These are phyloP conservation scores for Sporothrix schenckii DNA, from an alignment of 2,329 filamentous ascomycete species.

Conservation along the genomic window DNA sequence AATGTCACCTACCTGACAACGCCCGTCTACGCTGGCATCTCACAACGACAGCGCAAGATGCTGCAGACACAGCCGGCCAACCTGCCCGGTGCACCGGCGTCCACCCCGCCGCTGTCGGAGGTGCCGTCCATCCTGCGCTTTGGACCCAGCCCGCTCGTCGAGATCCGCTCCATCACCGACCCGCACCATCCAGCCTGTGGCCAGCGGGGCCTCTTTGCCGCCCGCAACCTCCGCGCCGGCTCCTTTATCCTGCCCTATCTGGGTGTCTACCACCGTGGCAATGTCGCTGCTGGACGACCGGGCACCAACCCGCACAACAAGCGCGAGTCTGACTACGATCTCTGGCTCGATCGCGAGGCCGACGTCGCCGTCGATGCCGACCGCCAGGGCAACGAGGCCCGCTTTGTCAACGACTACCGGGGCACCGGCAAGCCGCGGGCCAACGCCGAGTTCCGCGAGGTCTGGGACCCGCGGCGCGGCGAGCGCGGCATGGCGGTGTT, in stretches of 20 bases:
- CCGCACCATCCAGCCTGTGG: constrained; percentile 59
- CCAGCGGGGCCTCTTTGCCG: constrained; percentile 64
- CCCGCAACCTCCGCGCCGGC: constrained; percentile 56
- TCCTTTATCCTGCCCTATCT: constrained; percentile 64
- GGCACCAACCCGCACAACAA: constrained; percentile 43
- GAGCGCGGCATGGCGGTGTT: constrained; percentile 62
- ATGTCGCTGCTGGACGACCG: constrained; percentile 38
- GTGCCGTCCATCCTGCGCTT: constrained; percentile 37
- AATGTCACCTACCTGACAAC: constrained; percentile 56
- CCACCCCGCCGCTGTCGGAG: constrained; percentile 24
- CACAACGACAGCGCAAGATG: constrained; percentile 46
- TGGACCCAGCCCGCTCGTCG: constrained; percentile 55
- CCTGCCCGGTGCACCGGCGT: neutral
- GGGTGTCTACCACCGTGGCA: constrained; percentile 57
- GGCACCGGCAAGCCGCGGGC: constrained; percentile 54
- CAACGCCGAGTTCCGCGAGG: constrained; percentile 63
- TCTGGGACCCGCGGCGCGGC: constrained; percentile 57
- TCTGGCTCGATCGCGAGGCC: constrained; percentile 62
- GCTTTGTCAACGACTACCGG: constrained; percentile 69
- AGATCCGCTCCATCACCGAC: constrained; percentile 57
- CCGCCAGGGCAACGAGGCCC: constrained; percentile 62
- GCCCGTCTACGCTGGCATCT: constrained; percentile 54
- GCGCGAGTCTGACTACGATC: constrained; percentile 62
- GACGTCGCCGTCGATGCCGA: constrained; percentile 65
- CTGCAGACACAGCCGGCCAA: constrained; percentile 43